A percentile compares a stretch with the other conserved stretches of the same genome.
Conservation (phyloP, 2,329 filamentous ascomycete species). For the Hymenotorrendiella dingleyae region DNA sequence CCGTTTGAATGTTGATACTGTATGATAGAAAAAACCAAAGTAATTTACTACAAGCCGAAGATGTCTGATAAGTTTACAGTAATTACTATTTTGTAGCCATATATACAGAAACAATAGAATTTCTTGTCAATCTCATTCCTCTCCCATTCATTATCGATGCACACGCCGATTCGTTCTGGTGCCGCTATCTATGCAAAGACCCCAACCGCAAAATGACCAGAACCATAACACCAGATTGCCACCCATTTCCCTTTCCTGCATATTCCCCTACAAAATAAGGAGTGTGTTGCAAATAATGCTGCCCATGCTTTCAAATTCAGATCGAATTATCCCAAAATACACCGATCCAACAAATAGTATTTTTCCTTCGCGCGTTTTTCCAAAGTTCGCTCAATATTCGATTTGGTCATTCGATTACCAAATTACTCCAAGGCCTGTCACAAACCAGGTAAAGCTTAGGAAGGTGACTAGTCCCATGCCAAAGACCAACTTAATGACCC, state of each 20-base stretch:
- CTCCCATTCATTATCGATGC: constrained; percentile 8
- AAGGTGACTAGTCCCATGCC: constrained; percentile 52
- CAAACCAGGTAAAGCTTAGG: constrained; percentile 59
- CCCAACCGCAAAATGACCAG: constrained; percentile 2
- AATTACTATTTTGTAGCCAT: no score
- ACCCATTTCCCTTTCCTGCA: constrained; percentile 14
- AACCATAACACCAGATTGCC: constrained; percentile 14
- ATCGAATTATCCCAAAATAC: constrained; percentile 4
- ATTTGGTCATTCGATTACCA: constrained; percentile 20
- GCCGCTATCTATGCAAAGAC: constrained; percentile 20
- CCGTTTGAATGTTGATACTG: no score
- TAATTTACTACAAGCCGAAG: no score
- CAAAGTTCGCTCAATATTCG: constrained; percentile 1
- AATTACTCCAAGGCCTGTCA: constrained; percentile 38
- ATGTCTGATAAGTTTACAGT: no score
- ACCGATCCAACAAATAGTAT: constrained; percentile 6
- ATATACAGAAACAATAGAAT: no score
- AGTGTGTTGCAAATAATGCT: constrained; percentile 8
- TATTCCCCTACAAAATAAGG: constrained; percentile 10
- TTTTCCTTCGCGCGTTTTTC: background rate
- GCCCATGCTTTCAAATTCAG: background rate
- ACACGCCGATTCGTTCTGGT: no score
- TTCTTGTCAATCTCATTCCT: background rate
- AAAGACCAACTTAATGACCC: constrained; percentile 44
- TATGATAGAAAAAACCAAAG: no score